Evolutionary conservation across 257 asterid species (phyloP), one percentile per base, ranked within the genome.

Genomic region (Thymus quinquecostatus): DNA sequence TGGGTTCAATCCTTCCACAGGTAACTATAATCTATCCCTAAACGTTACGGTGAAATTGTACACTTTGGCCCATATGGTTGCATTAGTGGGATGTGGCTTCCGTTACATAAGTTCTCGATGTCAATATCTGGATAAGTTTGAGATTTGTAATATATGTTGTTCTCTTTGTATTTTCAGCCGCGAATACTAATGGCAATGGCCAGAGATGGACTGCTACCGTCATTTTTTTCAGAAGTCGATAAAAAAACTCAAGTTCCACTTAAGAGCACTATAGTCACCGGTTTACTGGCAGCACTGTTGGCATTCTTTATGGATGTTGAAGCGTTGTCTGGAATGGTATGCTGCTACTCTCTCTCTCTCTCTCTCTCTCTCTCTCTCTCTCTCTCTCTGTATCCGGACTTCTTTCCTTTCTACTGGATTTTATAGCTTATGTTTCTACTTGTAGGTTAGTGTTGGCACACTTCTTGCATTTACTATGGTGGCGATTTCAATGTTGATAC

Each of bases 371-470:
- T 74, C 68, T 71, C 43, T 9, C 66, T 9, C 7, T 28, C 66
- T 47, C 27, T n/a, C 0, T 49, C 32, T 59, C 36, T 44, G 59
- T 2, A 59, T 10, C 27, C 14, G 7, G 51, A 66, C 51, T 47
- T 8, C 12, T 47, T 55, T 58, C 11, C 12, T 47, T 55, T 58
- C 11, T 28, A 10, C 60, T 5, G 48, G 13, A 70, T 14, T 60
- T 82, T 56, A 82, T 65, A 11, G 56, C 61, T 55, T 11, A 43
- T 36, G 49, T 13, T 62, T 75, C 3, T 57, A 64, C 56, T 43
- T 82, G 83, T 95, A 94, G 99, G 99, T 94, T 69, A 94, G 99
- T 77, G 98, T 94, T n/a, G 99, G 99, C 57, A 94, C 99, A 28
- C 99, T 94, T 80, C 91, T 94, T 53, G 99, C 99, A 28, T 95